Base-by-base conservation (phyloP, 2,329 filamentous ascomycete species). In the Myriosclerotinia curreyana region DNA sequence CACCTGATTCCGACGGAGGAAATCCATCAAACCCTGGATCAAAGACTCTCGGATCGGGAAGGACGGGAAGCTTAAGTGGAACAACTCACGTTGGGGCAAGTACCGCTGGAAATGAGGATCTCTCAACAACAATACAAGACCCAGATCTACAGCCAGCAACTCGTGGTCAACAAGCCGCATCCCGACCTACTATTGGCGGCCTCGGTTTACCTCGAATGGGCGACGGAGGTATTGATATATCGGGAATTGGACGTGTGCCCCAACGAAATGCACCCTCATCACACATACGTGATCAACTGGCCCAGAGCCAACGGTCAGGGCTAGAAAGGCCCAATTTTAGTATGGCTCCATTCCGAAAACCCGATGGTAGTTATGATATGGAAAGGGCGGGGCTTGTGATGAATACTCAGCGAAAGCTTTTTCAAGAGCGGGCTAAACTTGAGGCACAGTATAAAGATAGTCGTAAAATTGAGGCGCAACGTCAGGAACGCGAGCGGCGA, bases 261-360 rank as follows among this genome's bases (percentile, higher is more conserved):
- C 34, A 17, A 38, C 15, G 15, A 20, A 7, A 28, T 11, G 36
- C 12, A 11, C 38, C 22, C 12, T 4, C 6, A 25, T 9, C 8
- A 6, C 5, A 31, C 6, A 31, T 31, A 31, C 28, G 28, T 31
- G 4, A 36, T 15, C 17, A 11, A 22, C 11, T 34, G 7, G 17
- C 17, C 6, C 11, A 40, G 15, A 14, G 3, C 4, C 34, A 11
- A 28, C 0, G 1, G 1, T 0, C 36, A 5, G 52, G 25, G 22
- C 28, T 31, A 31, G 5, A 31, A 4, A 31, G 6, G 28, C 38
- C 38, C 17, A 3, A 6, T 9, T 11, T 46, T 8, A 8, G n/a
- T 9, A 1, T 46, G 17, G 42, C 42, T n/a, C 20, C 42, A 11
- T 58, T 36, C 14, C 54, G 12, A 17, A 48, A 46, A 34, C 25